These are phyloP conservation scores for Botrytis aclada DNA, from an alignment of 2,329 filamentous ascomycete genomes.

Conservation along the genomic window DNA sequence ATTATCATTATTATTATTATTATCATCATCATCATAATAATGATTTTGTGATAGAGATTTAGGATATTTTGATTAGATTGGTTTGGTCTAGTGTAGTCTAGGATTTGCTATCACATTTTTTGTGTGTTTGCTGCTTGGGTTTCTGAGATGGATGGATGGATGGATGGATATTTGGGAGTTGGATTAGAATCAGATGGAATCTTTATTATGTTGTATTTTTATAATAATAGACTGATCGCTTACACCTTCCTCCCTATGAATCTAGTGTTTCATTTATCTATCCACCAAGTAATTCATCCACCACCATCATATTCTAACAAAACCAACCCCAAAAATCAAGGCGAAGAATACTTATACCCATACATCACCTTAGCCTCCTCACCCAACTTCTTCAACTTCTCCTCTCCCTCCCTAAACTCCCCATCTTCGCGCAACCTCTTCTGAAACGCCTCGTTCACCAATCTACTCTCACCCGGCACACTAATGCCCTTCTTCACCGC, in stretches of 20 bases:
- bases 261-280: not conserved
- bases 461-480: constrained; percentile 49
- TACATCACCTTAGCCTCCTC: constrained; percentile 34
- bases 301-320: not conserved
- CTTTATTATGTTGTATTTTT: too few species aligned
- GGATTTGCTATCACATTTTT: not conserved
- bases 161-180: too few species aligned
- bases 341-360: constrained; percentile 34
- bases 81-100: too few species aligned
- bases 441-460: constrained; percentile 44
- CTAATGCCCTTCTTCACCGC: constrained; percentile 62
- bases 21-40: too few species aligned
- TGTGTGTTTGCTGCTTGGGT: not conserved
- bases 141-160: not conserved
- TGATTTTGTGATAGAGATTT: too few species aligned
- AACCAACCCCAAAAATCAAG: constrained; percentile 26
- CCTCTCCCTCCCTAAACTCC: constrained; percentile 47
- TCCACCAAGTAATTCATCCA: not conserved
- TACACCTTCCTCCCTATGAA: too few species aligned
- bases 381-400: constrained; percentile 30
- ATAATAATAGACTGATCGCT: not conserved
- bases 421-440: constrained; percentile 46
- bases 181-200: too few species aligned
- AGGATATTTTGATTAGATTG: too few species aligned
- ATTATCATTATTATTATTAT: too few species aligned